Evolutionary conservation across 345 rosid genomes (phyloP), one percentile per base, ranked within the genome.

Genomic region (Ricinus communis): DNA sequence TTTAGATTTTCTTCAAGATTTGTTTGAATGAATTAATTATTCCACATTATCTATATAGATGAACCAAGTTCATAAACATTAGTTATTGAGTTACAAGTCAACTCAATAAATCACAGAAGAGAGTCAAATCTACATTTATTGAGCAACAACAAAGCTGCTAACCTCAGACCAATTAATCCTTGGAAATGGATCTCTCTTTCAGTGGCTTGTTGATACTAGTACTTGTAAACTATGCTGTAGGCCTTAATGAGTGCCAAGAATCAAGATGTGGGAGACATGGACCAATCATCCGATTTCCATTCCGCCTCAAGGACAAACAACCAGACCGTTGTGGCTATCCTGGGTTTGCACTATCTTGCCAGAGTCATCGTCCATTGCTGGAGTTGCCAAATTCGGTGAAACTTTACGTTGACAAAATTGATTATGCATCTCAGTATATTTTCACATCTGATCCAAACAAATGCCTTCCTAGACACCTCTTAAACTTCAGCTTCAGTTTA

Each of bases 381-480:
- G 59, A 73, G 50, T 47, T 73, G 24, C 71, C 60, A 28, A 31
- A 13, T 33, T 57, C 66, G 4, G 24, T 19, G 8, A 50, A 60
- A 8, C 61, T 74, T 18, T 36, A 14, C 0, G 65, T 60, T 6
- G 5, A 16, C 1, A 36, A 18, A 13, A 79, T 79, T 12, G 69
- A 79, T 33, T 75, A 79, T 27, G 25, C 0, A 16, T 19, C 54
- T n/a, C 76, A 71, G 62, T 2, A 28, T 33, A 21, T 79, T 21
- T 12, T 10, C 0, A 24, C 62, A 15, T 21, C 21, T 16, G 77
- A 79, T 49, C 77, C 79, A 7, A 45, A 62, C 9, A 40, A 24
- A 13, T 79, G 82, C 52, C 54, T 75, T 24, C 52, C 62, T 0
- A 66, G 13, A 21, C 69, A 66, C 33, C 70, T 71, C 31, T 38